Evolutionary conservation across 164 flowering plant genomes (phyloP).

Genomic region (Tinospora cordifolia): DNA sequence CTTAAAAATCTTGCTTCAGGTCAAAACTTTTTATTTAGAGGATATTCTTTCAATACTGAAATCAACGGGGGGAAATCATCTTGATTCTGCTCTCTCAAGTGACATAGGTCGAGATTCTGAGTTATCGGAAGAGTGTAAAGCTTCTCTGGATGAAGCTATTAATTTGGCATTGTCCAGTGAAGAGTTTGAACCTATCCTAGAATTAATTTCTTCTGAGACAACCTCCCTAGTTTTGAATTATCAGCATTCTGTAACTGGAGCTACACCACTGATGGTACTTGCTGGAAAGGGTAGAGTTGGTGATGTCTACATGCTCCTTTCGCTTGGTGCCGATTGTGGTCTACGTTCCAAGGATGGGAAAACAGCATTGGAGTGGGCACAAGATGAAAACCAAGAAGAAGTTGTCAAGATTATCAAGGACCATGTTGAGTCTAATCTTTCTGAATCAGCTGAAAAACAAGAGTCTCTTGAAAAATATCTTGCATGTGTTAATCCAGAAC

Average conservation of each 20-base stretch:
- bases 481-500: constrained; percentile 47
- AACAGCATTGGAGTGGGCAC: constrained; percentile 76
- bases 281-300: constrained; percentile 75
- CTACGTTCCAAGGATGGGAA: constrained; percentile 54
- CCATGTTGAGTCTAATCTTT: constrained; percentile 30
- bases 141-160: constrained; percentile 80
- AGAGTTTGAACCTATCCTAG: constrained; percentile 73
- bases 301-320: constrained; percentile 84
- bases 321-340: constrained; percentile 68
- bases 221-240: constrained; percentile 49
- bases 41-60: constrained; percentile 70
- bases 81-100: constrained; percentile 18
- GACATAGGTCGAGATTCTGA: constrained; percentile 22
- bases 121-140: constrained; percentile 43
- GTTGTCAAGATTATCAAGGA: constrained; percentile 48
- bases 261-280: constrained; percentile 83
- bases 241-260: constrained; percentile 71
- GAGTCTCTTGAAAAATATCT: constrained; percentile 61
- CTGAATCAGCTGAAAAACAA: constrained; percentile 36
- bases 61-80: constrained; percentile 39
- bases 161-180: constrained; percentile 63
- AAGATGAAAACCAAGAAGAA: constrained; percentile 47
- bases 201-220: constrained; percentile 53
- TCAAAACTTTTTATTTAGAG: constrained; percentile 69
- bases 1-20: constrained; percentile 56